Percentiles rank a stretch among this genome's conserved stretches.
phyloP scores from a whole-genome alignment of 1,139 yeast species.

The Eremothecium sinecaudum region DNA sequence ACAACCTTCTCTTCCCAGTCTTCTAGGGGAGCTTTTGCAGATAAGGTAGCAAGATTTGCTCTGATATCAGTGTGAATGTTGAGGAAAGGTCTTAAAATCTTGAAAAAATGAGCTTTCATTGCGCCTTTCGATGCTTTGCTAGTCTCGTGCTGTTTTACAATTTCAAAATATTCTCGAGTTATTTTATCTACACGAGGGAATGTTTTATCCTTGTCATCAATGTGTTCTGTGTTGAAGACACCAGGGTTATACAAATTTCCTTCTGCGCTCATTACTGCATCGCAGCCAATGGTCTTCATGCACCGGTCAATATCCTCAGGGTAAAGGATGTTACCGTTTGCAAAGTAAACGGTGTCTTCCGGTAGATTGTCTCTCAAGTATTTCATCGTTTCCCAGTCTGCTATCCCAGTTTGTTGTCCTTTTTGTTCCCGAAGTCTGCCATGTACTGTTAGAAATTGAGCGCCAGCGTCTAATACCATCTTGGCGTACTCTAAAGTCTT shows the following conservation, averaged over 20 bases:
- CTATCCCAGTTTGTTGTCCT: conserved; percentile 91
- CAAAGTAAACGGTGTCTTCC: conserved; percentile 73
- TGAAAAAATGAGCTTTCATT: conserved; percentile 90
- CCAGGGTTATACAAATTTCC: conserved; percentile 93
- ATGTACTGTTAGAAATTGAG: conserved; percentile 89
- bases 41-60: conserved; percentile 53
- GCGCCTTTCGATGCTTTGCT: conserved; percentile 74
- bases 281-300: conserved; percentile 52
- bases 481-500: conserved; percentile 81
- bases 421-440: conserved; percentile 97
- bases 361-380: conserved; percentile 76
- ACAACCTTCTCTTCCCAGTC: conserved; percentile 63
- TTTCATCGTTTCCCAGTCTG: conserved; percentile 78
- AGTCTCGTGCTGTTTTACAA: conserved; percentile 48
- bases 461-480: conserved; percentile 90
- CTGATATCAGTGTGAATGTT: conserved; percentile 69
- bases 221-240: conserved; percentile 41
- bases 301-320: conserved; percentile 73
- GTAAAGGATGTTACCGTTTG: conserved; percentile 86
- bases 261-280: conserved; percentile 97
- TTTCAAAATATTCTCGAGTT: conserved; percentile 79
- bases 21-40: conserved; percentile 36
- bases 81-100: conserved; percentile 69
- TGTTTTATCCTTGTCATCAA: conserved; percentile 46
- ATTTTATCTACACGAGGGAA: conserved; percentile 81